A percentile compares a stretch with the other conserved stretches of the same genome.
phyloP scores from a whole-genome alignment of 768 basidiomycete genomes.

The Heimioporus sp. region DNA sequence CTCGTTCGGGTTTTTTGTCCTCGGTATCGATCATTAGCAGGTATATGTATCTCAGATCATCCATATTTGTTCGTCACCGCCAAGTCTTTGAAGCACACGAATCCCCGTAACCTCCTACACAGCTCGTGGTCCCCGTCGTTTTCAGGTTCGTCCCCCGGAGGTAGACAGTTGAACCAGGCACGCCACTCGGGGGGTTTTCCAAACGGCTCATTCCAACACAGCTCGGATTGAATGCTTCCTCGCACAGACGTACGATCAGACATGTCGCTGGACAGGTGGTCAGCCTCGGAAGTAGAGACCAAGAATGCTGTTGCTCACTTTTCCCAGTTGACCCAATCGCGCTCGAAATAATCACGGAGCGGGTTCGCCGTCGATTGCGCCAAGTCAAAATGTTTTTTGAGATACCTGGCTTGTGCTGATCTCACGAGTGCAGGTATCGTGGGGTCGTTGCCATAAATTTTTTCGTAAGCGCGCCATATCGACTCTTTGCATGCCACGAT shows the following conservation, averaged over 20 bases:
- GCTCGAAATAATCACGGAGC: conserved; percentile 60
- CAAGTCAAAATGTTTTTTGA: conserved; percentile 19
- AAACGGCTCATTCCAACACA: conserved; percentile 52
- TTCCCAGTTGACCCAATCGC: conserved; percentile 68
- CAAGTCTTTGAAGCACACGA: conserved; percentile 46
- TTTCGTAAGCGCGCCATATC: conserved; percentile 62
- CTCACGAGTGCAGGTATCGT: conserved; percentile 39
- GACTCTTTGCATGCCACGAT: conserved; percentile 67
- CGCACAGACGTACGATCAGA: conserved; percentile 65
- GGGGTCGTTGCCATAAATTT: conserved; percentile 39
- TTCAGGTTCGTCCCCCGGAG: conserved; percentile 11
- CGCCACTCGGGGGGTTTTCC: conserved; percentile 51
- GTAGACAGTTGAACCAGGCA: conserved; percentile 44
- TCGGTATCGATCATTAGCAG: conserved; percentile 17
- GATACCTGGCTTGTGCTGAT: conserved; percentile 31
- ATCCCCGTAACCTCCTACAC: conserved; percentile 46
- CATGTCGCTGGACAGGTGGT: conserved; percentile 59
- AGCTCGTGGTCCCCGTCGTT: conserved; percentile 31
- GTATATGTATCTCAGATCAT: conserved; percentile 8
- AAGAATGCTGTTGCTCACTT: conserved; percentile 41
- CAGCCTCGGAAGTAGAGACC: conserved; percentile 2
- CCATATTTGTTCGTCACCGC: conserved; percentile 3
- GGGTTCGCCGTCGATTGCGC: conserved; percentile 29
- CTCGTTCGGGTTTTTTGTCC: conserved; percentile 10
- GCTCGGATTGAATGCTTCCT: conserved; percentile 41